Percentiles rank a stretch among this genome's conserved stretches.
Conservation (phyloP, 2,329 filamentous ascomycete genomes). For the Claviceps citrina region DNA sequence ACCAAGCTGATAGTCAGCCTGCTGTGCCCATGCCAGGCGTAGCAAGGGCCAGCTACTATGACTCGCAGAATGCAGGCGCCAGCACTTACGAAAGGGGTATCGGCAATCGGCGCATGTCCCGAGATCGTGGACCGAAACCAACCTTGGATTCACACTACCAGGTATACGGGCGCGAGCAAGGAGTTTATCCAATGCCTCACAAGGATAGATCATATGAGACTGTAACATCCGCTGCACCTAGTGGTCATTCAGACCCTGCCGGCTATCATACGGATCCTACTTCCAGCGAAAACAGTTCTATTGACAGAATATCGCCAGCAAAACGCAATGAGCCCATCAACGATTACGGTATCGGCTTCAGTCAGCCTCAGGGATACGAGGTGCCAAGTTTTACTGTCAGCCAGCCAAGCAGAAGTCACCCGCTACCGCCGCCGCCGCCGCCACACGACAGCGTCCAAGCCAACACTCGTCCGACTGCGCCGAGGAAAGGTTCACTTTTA, state of each 20-base stretch:
- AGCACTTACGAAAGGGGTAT: conserved; percentile 14
- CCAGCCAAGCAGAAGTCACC: conserved; percentile 11
- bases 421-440: conserved; percentile 13
- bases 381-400: conserved; percentile 24
- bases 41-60: conserved; percentile 27
- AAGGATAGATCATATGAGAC: conserved; percentile 79
- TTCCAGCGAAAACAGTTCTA: conserved; percentile 83
- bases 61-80: conserved; percentile 15
- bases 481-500: conserved; percentile 15
- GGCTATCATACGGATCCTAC: conserved; percentile 71
- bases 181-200: conserved; percentile 38
- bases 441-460: conserved; percentile 5
- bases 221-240: conserved; percentile 60
- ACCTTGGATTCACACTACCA: conserved; percentile 31
- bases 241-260: conserved; percentile 58
- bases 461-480: conserved; percentile 11
- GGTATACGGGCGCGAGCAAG: conserved; percentile 24
- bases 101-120: conserved; percentile 8
- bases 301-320: conserved; percentile 53
- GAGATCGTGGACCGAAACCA: conserved; percentile 24
- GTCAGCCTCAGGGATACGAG: conserved; percentile 27
- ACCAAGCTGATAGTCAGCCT: conserved; percentile 26
- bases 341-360: conserved; percentile 49
- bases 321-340: conserved; percentile 41
- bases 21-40: conserved; percentile 21